Evolutionary conservation across 2,329 filamentous ascomycete species (phyloP).

Genomic region (Colletotrichum sp.): DNA sequence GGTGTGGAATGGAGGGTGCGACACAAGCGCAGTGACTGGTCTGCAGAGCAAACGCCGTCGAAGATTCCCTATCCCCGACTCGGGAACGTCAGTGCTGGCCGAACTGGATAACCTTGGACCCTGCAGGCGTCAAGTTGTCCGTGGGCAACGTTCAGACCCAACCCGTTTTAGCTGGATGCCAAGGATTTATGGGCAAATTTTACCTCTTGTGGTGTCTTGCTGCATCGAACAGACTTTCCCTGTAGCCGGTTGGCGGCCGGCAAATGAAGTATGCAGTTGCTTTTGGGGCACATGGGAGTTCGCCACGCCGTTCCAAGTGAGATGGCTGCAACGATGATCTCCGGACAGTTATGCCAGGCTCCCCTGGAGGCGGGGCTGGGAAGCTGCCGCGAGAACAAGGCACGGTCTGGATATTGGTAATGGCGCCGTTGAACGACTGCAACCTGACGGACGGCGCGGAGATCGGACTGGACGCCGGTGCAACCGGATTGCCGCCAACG

Average conservation of each 20-base stretch:
- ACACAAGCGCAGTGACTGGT: neutral
- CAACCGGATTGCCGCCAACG: neutral
- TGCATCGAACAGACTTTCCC: neutral
- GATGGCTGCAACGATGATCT: conserved; percentile 16
- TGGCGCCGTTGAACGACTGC: neutral
- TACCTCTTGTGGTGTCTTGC: neutral
- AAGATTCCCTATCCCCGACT: neutral
- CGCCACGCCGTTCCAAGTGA: neutral
- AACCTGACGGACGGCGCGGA: neutral
- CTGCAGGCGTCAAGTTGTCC: conserved; percentile 3
- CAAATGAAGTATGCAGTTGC: neutral
- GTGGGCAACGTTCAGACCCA: neutral
- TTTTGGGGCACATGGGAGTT: neutral
- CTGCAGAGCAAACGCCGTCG: neutral
- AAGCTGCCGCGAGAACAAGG: neutral
- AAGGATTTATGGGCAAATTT: neutral
- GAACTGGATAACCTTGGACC: neutral
- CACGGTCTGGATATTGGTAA: neutral
- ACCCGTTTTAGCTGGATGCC: neutral
- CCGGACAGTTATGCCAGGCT: neutral
- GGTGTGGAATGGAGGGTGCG: neutral
- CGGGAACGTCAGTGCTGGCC: neutral
- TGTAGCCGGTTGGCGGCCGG: neutral
- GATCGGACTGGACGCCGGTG: neutral
- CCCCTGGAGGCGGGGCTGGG: neutral